These are phyloP conservation scores for Wickerhamomyces rabaulensis DNA, from an alignment of 805 yeast species.

Conservation along the genomic window DNA sequence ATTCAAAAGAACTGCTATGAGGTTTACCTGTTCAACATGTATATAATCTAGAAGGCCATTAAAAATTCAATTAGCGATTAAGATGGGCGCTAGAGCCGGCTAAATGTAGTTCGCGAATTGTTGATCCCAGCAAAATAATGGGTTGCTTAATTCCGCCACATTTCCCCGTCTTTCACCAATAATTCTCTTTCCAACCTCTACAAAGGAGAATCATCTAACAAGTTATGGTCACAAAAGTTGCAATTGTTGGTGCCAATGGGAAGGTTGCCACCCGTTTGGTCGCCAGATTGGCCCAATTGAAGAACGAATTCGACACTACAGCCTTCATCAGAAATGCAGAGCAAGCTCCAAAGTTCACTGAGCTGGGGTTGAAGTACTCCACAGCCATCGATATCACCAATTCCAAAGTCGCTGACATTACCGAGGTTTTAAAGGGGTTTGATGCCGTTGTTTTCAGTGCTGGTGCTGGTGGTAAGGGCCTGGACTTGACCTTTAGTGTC, in stretches of 20 bases:
- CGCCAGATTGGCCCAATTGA: slow-evolving; percentile 26
- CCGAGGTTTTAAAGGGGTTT: slow-evolving; percentile 36
- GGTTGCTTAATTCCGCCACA: no score
- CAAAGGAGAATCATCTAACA: no score
- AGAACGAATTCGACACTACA: slow-evolving; percentile 31
- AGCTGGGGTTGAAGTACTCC: slow-evolving; percentile 32
- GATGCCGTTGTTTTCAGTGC: slow-evolving; percentile 58
- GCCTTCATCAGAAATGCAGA: slow-evolving; percentile 41
- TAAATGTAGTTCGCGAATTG: no score
- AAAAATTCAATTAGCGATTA: no score
- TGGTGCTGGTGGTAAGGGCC: slow-evolving; percentile 56
- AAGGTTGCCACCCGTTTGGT: slow-evolving; percentile 47
- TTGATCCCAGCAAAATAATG: no score
- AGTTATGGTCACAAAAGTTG: slow-evolving; percentile 30
- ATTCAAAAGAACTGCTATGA: no score
- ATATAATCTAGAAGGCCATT: no score
- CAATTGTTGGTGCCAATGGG: slow-evolving; percentile 59
- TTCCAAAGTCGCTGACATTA: slow-evolving; percentile 29
- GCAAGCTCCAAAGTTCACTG: slow-evolving; percentile 37
- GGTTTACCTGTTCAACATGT: no score
- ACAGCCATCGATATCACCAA: slow-evolving; percentile 35
- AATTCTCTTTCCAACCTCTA: no score
- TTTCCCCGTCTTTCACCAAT: no score
- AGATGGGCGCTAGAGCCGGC: no score
- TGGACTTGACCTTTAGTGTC: slow-evolving; percentile 40